Base-by-base conservation (phyloP, 2,329 filamentous ascomycete species). In the Periconia macrospinosa region DNA sequence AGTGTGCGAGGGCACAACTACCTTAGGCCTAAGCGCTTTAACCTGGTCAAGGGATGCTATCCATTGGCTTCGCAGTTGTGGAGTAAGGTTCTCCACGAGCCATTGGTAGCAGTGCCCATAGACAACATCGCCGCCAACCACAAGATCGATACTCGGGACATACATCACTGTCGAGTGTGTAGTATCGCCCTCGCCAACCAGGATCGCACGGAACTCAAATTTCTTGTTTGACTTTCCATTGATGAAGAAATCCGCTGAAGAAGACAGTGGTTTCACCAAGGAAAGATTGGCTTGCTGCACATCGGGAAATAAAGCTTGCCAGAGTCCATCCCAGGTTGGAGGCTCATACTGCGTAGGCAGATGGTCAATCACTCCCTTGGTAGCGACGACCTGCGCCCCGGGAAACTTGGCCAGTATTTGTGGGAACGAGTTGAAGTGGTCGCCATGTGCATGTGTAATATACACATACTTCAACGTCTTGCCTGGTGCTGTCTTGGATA, bases 371-470 rank as follows among this genome's bases (percentile, higher is more conserved):
- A 50, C 48, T 30, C 35, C 50, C 9, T 45, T 45, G 14, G 66
- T 71, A 1, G 69, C 61, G 9, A 71, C 55, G 53, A 62, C 35
- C 18, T 57, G 27, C 49, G 59, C 54, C 3, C 23, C 55, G 0
- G 75, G 73, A 40, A 71, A 78, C 1, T 60, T 61, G 20, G 65
- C 53, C 2, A 60, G 23, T 2, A 78, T 49, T 3, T 77, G 48
- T 0, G 67, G 52, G 17, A 70, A 54, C 41, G 73, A 73, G 45
- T 77, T 72, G 54, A 64, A 78, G 56, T 79, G 76, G 56, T 78
- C 75, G 15, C 66, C 74, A 45, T 78, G 75, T n/a, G 73, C 73
- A 45, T 77, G 75, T 0, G 75, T 78, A 47, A 76, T 71, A 58
- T 76, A 77, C 23, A 78, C 72, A 41, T 70, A 71, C 3, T 53